Conservation (phyloP, 179 eudicot species). For the Drosera spatulata region DNA sequence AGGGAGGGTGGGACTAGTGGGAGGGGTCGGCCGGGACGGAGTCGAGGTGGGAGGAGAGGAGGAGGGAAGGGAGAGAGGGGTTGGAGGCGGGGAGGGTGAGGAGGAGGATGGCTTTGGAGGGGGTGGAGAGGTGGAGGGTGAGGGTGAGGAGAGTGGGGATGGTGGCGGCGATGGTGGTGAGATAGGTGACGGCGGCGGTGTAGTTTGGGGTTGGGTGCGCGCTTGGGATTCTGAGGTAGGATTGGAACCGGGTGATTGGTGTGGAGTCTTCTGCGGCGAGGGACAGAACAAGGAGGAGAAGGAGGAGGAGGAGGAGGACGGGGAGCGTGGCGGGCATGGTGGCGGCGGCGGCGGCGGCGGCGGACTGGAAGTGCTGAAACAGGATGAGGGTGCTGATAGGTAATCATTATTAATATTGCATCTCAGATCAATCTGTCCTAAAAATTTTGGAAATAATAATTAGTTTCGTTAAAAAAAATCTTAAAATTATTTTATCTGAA, state of each 20-base stretch:
- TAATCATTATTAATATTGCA: no score
- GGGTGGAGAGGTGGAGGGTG: slow-evolving; percentile 24
- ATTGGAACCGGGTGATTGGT: slow-evolving; percentile 47
- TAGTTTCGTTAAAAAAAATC: no score
- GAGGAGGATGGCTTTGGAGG: slow-evolving; percentile 61
- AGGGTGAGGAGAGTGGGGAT: slow-evolving; percentile 32
- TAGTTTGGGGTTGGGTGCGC: slow-evolving; percentile 88
- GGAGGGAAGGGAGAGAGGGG: slow-evolving; percentile 59
- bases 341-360: no score
- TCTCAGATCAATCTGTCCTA: no score
- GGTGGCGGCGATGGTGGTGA: slow-evolving; percentile 38
- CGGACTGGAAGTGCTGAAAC: no score
- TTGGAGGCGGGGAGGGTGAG: slow-evolving; percentile 66
- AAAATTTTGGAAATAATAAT: no score
- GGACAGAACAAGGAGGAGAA: slow-evolving; percentile 2
- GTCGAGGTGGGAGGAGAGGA: slow-evolving; percentile 86
- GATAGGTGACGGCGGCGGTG: slow-evolving; percentile 45
- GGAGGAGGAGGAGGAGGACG: slow-evolving; percentile 9
- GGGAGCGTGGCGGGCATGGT: neutral
- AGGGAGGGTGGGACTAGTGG: slow-evolving; percentile 64
- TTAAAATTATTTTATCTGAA: no score
- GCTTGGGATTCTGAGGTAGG: slow-evolving; percentile 65
- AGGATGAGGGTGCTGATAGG: no score
- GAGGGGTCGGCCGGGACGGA: slow-evolving; percentile 78
- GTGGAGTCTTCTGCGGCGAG: slow-evolving; percentile 7